Base-by-base conservation (phyloP, 2,329 filamentous ascomycete genomes). In the Aspergillus amoenus region DNA sequence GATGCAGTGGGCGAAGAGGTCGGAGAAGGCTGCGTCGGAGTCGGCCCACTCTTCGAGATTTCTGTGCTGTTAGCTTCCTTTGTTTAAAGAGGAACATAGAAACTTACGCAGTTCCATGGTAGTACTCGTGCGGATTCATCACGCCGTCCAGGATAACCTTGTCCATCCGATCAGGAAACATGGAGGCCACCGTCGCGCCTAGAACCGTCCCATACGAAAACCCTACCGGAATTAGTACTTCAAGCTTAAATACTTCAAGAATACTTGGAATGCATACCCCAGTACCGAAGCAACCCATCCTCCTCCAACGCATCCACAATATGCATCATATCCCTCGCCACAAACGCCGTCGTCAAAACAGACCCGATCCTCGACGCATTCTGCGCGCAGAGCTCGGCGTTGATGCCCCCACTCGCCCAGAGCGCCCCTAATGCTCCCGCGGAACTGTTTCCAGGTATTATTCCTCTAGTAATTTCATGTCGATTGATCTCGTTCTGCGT, bases 151-250 rank as follows among this genome's bases (percentile, higher is more conserved):
- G 40, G n/a, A 56, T 48, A 11, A 60, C 30, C 46, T 43, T 44
- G 18, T 52, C 50, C 17, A 60, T 51, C 8, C 57, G 34, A 1
- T 60, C 57, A 7, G 57, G 55, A 46, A 60, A 60, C 57, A 60
- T 60, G 21, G 57, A 46, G 6, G 57, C 50, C 6, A 57, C 34
- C 1, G 55, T 56, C 30, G 57, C 41, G 4, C 57, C 57, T 3
- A 59, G 27, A 5, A 45, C 51, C 3, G 54, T 59, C 4, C 57
- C 57, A 45, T 59, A 59, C 2, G 57, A 59, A 17, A 59, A 30
- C 5, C 54, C 57, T 59, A 22, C 6, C 3, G 7, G 6, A 6
- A 11, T 24, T 7, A 30, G 9, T 11, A 30, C 27, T 9, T 3
- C 27, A 9, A 27, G 1, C 22, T 24, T 24, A 24, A 30, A 9